Evolutionary conservation across 805 yeast genomes (phyloP).

Genomic region (Myxozyma lipomycoides): DNA sequence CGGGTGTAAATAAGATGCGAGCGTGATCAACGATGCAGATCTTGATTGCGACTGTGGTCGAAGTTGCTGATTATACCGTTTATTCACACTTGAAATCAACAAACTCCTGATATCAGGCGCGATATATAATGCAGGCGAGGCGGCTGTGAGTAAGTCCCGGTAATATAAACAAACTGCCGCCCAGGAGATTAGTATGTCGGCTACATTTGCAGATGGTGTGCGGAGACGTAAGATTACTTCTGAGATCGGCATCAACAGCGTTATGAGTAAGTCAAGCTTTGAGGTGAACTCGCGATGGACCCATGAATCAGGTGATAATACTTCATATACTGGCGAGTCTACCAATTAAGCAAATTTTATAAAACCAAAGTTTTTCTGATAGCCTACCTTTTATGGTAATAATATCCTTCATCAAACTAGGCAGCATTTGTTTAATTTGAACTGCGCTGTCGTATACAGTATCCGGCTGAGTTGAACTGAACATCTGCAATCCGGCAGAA

Average conservation of each 20-base stretch:
- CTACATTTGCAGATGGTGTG: conserved; percentile 11
- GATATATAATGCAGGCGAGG: conserved; percentile 3
- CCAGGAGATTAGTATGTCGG: conserved; percentile 24
- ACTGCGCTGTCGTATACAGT: conserved; percentile 18
- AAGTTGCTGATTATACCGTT: conserved; percentile 20
- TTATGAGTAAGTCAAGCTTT: conserved; percentile 15
- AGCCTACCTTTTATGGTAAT: too few relatives aligned
- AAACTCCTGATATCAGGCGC: conserved; percentile 6
- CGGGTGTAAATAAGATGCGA: conserved; percentile 23
- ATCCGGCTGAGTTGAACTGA: conserved; percentile 11
- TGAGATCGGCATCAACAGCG: conserved; percentile 15
- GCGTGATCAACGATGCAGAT: conserved; percentile 12
- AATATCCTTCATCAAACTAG: conserved; percentile 13
- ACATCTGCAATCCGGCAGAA: conserved; percentile 8
- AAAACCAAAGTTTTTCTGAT: too few relatives aligned
- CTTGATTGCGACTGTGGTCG: conserved; percentile 1
- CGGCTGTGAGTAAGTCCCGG: conserved; percentile 10
- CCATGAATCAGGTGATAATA: conserved; percentile 18
- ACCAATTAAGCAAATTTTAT: too few relatives aligned
- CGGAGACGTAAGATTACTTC: conserved; percentile 11
- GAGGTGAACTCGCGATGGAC: conserved; percentile 14
- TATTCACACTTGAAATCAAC: conserved; percentile 5
- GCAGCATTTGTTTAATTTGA: conserved; percentile 16
- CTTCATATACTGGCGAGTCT: conserved; percentile 13
- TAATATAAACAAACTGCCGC: conserved; percentile 18